These are phyloP conservation scores for Phytophthora citrophthora DNA, from an alignment of 352 stramenopile genomes.

Conservation along the genomic window DNA sequence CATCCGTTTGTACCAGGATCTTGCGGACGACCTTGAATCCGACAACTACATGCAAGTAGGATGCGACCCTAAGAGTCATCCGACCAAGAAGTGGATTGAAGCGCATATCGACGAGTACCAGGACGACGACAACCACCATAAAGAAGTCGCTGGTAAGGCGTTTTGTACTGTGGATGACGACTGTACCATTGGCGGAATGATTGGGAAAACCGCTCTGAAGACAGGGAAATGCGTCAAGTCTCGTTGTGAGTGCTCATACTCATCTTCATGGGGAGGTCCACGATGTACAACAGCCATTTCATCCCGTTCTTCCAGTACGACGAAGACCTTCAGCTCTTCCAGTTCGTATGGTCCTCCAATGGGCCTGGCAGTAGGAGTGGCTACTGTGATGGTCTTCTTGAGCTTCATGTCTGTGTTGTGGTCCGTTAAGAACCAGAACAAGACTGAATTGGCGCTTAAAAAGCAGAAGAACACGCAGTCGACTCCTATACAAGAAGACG, in stretches of 20 bases:
- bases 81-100: slow-evolving; percentile 49
- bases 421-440: slow-evolving; percentile 32
- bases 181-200: slow-evolving; percentile 33
- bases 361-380: slow-evolving; percentile 34
- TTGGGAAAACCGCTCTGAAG: slow-evolving; percentile 25
- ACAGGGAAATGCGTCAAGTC: slow-evolving; percentile 48
- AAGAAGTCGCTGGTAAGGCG: slow-evolving; percentile 37
- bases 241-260: slow-evolving; percentile 49
- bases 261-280: slow-evolving; percentile 49
- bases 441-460: slow-evolving; percentile 6
- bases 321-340: slow-evolving; percentile 28
- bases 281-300: slow-evolving; percentile 48
- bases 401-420: slow-evolving; percentile 41
- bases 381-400: slow-evolving; percentile 37
- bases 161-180: slow-evolving; percentile 47
- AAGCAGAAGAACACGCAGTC: slow-evolving; percentile 11
- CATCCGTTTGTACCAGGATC: slow-evolving; percentile 86
- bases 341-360: slow-evolving; percentile 44
- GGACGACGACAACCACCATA: slow-evolving; percentile 42
- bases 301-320: slow-evolving; percentile 24
- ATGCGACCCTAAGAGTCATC: slow-evolving; percentile 47
- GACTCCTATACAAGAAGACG: slow-evolving; percentile 13
- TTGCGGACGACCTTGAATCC: slow-evolving; percentile 18
- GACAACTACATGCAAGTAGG: slow-evolving; percentile 42
- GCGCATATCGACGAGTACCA: slow-evolving; percentile 46